A percentile compares a stretch with the other conserved stretches of the same genome.
phyloP scores from a whole-genome alignment of 305 asterid species.

The Solanum hybrid region DNA sequence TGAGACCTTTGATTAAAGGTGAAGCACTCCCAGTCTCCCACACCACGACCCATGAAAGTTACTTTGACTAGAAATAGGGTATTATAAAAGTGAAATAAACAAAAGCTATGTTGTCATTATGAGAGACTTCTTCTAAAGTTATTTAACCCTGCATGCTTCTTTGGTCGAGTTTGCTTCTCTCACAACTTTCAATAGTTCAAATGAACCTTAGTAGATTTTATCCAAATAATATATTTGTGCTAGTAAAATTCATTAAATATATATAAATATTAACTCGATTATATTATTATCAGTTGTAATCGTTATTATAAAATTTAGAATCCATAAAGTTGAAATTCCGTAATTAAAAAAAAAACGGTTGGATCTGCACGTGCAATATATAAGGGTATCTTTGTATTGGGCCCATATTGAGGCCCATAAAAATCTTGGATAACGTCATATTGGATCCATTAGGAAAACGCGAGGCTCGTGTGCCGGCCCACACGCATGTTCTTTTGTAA shows the following conservation, averaged over 20 bases:
- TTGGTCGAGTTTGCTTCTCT: neutral
- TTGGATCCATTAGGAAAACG: neutral
- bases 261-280: too few relatives aligned
- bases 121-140: neutral
- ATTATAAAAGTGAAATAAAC: neutral
- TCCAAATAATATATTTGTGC: neutral
- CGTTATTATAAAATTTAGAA: too few relatives aligned
- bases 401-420: constrained; percentile 13
- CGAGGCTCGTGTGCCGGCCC: constrained; percentile 67
- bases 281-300: too few relatives aligned
- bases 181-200: neutral
- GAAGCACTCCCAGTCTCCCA: neutral
- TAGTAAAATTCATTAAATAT: neutral
- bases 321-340: too few relatives aligned
- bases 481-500: constrained; percentile 2
- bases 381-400: constrained; percentile 9
- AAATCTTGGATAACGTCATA: constrained; percentile 22
- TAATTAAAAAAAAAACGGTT: constrained; percentile 15
- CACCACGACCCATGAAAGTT: too few relatives aligned
- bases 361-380: constrained; percentile 38
- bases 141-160: neutral
- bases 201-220: neutral
- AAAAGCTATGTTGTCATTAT: neutral
- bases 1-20: too few relatives aligned
- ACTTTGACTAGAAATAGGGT: neutral